A percentile compares a stretch with the other conserved stretches of the same genome.
These are phyloP conservation scores for Pontederia crassipes DNA, from an alignment of 176 grass and related monocot genomes.

Conservation along the genomic window DNA sequence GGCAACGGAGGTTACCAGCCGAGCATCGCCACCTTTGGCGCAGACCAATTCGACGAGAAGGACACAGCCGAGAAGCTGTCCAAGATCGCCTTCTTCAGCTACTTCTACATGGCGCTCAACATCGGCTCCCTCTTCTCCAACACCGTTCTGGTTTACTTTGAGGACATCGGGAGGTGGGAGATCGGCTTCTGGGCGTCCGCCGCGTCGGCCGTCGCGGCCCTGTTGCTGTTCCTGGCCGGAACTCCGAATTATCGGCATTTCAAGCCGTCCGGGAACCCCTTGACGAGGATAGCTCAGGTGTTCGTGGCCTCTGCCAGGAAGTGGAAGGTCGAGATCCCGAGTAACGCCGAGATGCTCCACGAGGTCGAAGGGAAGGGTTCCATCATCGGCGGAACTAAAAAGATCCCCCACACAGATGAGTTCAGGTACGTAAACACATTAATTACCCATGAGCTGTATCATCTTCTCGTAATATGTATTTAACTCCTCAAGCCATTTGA, in stretches of 20 bases:
- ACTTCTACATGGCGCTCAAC: slow-evolving; percentile 88
- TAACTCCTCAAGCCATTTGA: background rate
- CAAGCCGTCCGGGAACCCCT: slow-evolving; percentile 59
- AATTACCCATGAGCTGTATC: background rate
- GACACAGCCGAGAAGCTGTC: slow-evolving; percentile 43
- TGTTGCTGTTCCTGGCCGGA: slow-evolving; percentile 62
- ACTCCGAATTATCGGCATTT: slow-evolving; percentile 60
- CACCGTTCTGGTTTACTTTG: slow-evolving; percentile 71
- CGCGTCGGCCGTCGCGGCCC: slow-evolving; percentile 34
- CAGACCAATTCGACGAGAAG: slow-evolving; percentile 83
- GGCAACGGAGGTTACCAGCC: slow-evolving; percentile 86
- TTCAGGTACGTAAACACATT: slow-evolving; percentile 20
- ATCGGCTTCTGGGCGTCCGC: slow-evolving; percentile 77
- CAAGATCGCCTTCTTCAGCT: slow-evolving; percentile 86
- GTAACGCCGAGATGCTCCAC: slow-evolving; percentile 28
- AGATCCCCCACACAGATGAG: slow-evolving; percentile 51
- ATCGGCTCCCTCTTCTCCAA: slow-evolving; percentile 66
- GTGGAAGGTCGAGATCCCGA: slow-evolving; percentile 31
- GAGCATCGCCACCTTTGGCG: slow-evolving; percentile 7
- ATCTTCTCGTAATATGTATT: background rate
- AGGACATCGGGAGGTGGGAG: slow-evolving; percentile 56
- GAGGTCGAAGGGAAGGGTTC: slow-evolving; percentile 41
- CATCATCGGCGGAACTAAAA: slow-evolving; percentile 31
- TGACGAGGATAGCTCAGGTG: slow-evolving; percentile 68
- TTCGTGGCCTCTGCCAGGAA: slow-evolving; percentile 49